phyloP scores from a whole-genome alignment of 2,329 filamentous ascomycete species.

The Sporothrix curviconia region DNA sequence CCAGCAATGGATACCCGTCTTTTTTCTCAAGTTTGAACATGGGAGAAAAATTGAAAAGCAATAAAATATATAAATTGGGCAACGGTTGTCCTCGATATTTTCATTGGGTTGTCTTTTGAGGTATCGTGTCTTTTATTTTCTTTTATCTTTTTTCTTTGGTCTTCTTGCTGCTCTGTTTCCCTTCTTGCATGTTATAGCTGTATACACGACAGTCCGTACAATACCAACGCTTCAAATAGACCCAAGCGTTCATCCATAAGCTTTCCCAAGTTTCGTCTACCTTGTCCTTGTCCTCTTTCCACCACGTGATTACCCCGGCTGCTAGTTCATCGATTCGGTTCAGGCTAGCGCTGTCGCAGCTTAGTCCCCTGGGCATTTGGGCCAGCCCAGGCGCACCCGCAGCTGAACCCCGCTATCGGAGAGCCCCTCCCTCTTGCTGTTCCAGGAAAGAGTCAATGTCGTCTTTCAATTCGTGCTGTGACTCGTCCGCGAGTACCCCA shows the following conservation, averaged over 20 bases:
- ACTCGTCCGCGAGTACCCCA: not conserved
- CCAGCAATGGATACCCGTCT: conserved; percentile 1
- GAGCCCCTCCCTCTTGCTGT: not conserved
- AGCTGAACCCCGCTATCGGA: conserved; percentile 7
- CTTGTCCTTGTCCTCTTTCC: not conserved
- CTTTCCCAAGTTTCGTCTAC: not conserved
- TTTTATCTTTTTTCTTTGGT: not conserved
- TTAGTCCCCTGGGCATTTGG: not conserved
- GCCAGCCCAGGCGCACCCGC: not conserved
- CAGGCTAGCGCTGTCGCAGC: not conserved
- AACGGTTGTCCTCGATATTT: too few species aligned
- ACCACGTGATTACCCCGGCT: conserved; percentile 3
- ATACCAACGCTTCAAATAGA: not conserved
- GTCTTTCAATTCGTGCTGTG: not conserved
- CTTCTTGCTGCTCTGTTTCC: not conserved
- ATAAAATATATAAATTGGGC: too few species aligned
- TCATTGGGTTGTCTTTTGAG: too few species aligned
- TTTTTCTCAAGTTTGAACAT: too few species aligned
- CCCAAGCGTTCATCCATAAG: too few species aligned
- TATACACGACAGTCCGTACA: not conserved
- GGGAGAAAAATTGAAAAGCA: too few species aligned
- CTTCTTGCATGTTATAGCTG: not conserved
- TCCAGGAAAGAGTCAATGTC: too few species aligned
- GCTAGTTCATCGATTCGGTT: not conserved
- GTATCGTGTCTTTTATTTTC: not conserved